Percentiles rank a stretch among this genome's conserved stretches.
These are phyloP conservation scores for Cyberlindnera mississippiensis DNA, from an alignment of 805 yeast species.

Conservation along the genomic window DNA sequence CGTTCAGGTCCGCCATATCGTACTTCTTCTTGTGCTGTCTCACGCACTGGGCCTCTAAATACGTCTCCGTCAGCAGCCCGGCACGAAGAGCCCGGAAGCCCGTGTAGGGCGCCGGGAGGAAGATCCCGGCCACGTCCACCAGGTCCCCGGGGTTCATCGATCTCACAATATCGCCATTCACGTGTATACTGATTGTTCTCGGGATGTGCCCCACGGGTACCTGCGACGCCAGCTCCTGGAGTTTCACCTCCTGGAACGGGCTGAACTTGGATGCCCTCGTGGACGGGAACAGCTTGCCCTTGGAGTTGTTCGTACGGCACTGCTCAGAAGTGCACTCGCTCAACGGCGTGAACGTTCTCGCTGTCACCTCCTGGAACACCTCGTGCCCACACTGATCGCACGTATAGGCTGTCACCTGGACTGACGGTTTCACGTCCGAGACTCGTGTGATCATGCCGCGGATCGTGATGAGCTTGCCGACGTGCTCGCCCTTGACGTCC, in stretches of 20 bases:
- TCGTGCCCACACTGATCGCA: constrained; percentile 98
- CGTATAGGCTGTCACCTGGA: constrained; percentile 89
- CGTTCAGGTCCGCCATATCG: constrained; percentile 56
- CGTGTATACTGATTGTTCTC: constrained; percentile 75
- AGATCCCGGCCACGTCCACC: constrained; percentile 90
- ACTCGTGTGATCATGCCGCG: constrained; percentile 95
- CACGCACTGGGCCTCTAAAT: constrained; percentile 80
- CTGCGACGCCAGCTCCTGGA: constrained; percentile 93
- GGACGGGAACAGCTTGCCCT: constrained; percentile 86
- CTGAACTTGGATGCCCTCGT: constrained; percentile 95
- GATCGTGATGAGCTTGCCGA: constrained; percentile 86
- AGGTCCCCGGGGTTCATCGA: constrained; percentile 89
- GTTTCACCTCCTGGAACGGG: constrained; percentile 91
- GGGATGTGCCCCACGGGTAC: constrained; percentile 99
- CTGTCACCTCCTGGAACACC: constrained; percentile 89
- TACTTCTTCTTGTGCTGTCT: constrained; percentile 88
- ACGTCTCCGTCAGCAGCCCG: constrained; percentile 91
- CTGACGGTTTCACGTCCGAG: constrained; percentile 92
- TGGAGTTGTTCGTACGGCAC: constrained; percentile 73
- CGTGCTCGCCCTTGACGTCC: constrained; percentile 74
- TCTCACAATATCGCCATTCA: constrained; percentile 90
- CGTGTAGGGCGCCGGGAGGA: constrained; percentile 91
- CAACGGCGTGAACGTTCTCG: constrained; percentile 83
- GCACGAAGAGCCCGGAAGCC: constrained; percentile 92
- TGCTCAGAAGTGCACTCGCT: constrained; percentile 78